phyloP scores from a whole-genome alignment of 1,284 basidiomycete genomes.

The Caloboletus firmus region DNA sequence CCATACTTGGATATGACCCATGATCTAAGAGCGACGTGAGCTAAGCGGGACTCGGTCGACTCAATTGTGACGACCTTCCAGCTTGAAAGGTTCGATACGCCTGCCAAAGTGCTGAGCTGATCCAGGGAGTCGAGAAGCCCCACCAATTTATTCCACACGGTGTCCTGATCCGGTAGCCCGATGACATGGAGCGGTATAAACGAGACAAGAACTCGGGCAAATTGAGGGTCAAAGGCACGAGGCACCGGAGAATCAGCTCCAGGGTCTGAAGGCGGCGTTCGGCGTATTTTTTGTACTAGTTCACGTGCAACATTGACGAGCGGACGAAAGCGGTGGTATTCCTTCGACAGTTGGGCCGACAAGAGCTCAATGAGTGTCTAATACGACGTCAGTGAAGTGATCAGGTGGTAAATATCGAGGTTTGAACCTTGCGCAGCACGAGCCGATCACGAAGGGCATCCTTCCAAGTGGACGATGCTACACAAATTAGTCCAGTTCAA shows the following conservation, averaged over 20 bases:
- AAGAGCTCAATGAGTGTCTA: conserved; percentile 49
- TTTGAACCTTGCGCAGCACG: conserved; percentile 54
- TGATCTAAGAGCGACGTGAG: conserved; percentile 39
- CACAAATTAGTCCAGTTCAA: conserved; percentile 5
- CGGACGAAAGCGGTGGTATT: conserved; percentile 22
- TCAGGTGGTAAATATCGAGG: neutral
- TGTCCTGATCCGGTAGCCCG: conserved; percentile 47
- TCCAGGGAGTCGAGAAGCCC: conserved; percentile 57
- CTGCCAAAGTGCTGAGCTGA: conserved; percentile 50
- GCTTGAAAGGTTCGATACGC: conserved; percentile 45
- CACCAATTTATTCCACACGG: conserved; percentile 55
- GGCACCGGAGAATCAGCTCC: conserved; percentile 48
- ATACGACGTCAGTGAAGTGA: conserved; percentile 3
- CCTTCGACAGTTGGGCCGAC: conserved; percentile 32
- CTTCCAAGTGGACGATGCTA: conserved; percentile 46
- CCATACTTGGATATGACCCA: conserved; percentile 52
- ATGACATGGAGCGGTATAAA: conserved; percentile 72
- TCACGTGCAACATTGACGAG: conserved; percentile 24
- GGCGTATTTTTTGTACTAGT: conserved; percentile 22
- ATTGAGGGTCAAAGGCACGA: conserved; percentile 67
- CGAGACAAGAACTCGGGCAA: conserved; percentile 68
- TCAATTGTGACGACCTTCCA: conserved; percentile 56
- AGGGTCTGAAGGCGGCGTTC: conserved; percentile 36
- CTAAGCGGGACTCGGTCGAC: neutral
- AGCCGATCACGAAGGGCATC: conserved; percentile 54